Base-by-base conservation (phyloP, 78 protist genomes). In the Dictyostelium intermedium region DNA sequence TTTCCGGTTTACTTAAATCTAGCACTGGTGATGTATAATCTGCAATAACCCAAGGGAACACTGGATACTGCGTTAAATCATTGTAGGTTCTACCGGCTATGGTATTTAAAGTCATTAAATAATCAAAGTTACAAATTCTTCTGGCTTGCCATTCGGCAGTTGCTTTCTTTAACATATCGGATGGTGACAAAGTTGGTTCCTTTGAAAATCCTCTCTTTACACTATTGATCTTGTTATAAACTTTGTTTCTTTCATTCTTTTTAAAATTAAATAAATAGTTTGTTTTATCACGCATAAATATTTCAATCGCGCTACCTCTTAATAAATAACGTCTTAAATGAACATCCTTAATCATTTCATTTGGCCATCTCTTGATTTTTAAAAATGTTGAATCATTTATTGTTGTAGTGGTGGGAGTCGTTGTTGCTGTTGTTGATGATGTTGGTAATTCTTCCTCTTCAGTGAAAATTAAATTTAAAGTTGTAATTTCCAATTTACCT, bases 21-120 rank as follows among this genome's bases (percentile, higher is more conserved):
- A 98, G 53, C 9, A 8, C 25, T 4, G 69, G 2, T 25, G 91
- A 37, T 13, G 73, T 34, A 82, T 95, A 97, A 81, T 98, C 98
- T 39, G 60, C 25, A 11, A 98, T 63, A 1, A 98, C 96, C 99
- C 99, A 98, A 1, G 99, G 99, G 50, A 98, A 95, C 45, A 99
- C 98, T 1, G 97, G 99, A 78, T 99, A 98, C 81, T 99, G 99
- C 5, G 98, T 91, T 43, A 98, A 97, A 91, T 99, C 99, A 73
- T 96, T 96, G 94, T 50, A 85, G 7, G 98, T 86, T n/a, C 98
- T 61, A 53, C 95, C 96, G 1, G 99, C 99, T 0, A 92, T 27
- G 5, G 89, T 74, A 95, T 98, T 98, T 50, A 98, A 94, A 32
- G 25, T 34, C 98, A 97, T 89, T 27, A 98, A 84, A 70, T 98